phyloP scores from a whole-genome alignment of 306 rosid species.

The Castanea sativa region DNA sequence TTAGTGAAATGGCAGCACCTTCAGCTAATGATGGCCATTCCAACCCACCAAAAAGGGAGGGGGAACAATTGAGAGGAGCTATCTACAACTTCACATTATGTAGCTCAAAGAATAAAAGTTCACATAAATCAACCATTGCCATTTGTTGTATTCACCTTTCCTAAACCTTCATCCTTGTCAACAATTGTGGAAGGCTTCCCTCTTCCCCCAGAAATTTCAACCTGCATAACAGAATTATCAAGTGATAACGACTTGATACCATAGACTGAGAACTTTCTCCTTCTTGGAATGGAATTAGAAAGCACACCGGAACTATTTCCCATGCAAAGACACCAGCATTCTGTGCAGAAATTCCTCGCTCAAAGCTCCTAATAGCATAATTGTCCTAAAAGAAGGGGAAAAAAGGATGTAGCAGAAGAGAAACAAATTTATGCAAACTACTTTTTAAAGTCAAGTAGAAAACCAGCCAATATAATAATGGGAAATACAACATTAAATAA shows the following conservation, averaged over 20 bases:
- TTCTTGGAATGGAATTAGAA: constrained; percentile 21
- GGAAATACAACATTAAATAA: neutral
- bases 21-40: neutral
- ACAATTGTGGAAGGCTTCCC: constrained; percentile 64
- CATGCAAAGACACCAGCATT: constrained; percentile 66
- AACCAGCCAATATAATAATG: neutral
- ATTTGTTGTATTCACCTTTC: constrained; percentile 49
- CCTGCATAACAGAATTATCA: constrained; percentile 48
- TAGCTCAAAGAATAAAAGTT: neutral
- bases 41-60: neutral
- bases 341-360: constrained; percentile 79
- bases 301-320: constrained; percentile 85
- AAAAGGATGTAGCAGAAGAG: constrained; percentile 5
- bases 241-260: constrained; percentile 8
- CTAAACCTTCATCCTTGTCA: constrained; percentile 85
- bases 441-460: neutral
- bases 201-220: constrained; percentile 59
- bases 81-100: constrained; percentile 6
- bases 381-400: constrained; percentile 50
- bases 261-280: constrained; percentile 2
- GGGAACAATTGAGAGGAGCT: neutral
- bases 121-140: constrained; percentile 14
- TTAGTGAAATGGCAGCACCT: neutral
- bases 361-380: constrained; percentile 79
- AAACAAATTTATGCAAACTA: neutral